Evolutionary conservation across 75 land plant genomes (phyloP), one percentile per base, ranked within the genome.

Genomic region (Gnetum montanum): DNA sequence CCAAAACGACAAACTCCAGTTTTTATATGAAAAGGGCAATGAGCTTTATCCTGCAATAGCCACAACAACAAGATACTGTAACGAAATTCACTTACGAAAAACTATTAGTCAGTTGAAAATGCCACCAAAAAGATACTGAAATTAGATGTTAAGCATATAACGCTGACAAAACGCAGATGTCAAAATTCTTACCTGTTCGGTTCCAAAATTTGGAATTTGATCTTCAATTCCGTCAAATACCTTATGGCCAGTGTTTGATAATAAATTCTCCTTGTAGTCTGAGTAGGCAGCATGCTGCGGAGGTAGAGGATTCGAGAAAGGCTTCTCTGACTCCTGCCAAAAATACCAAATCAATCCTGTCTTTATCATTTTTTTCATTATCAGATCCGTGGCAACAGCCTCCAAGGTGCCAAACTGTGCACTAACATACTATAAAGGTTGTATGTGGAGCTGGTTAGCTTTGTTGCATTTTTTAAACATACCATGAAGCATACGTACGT

Each of bases 1-100:
- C 98, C 98, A 83, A 94, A 94, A 6, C 98, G 86, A 73, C 98
- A 94, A 50, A 66, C 92, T 31, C 98, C 98, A 22, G 96, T 90
- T 64, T 94, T 94, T 4, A 86, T 33, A 53, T 94, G 96, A 60
- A 94, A 94, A 34, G 98, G 98, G 48, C 98, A 94, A 40, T 94
- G 86, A 61, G 75, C 77, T 74, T 90, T 90, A 72, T 94, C 98
- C 98, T 94, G 79, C 55, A 47, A 62, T 15, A 56, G 4, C n/a
- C n/a, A n/a, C n/a, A n/a, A n/a, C n/a, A n/a, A n/a, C n/a, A 35
- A 60, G 23, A 46, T 49, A 1, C 34, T 24, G 1, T n/a, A 26
- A 33, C 41, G 8, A 18, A 33, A 26, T 12, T 43, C 16, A 54
- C 29, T 20, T 29, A 6, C 1, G 5, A 41, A 24, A 58, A 8